Evolutionary conservation across 805 yeast species (phyloP).

Genomic region (Nakazawaea holstii): DNA sequence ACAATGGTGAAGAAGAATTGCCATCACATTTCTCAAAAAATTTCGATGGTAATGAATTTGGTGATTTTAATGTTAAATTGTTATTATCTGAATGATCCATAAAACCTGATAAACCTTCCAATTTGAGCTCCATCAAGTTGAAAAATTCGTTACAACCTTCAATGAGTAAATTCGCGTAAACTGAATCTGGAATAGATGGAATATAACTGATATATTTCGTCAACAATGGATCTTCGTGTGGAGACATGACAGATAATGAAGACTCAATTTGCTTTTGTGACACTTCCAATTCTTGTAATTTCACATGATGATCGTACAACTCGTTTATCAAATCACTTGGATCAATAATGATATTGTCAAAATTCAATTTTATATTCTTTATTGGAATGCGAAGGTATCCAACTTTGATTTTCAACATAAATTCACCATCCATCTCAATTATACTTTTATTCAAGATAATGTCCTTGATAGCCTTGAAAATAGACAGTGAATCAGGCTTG

Average conservation of each 20-base stretch:
- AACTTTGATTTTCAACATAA: constrained; percentile 5
- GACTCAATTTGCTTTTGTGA: neutral
- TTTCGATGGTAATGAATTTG: neutral
- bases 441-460: neutral
- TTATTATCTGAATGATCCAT: neutral
- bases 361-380: constrained; percentile 1
- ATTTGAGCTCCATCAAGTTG: neutral
- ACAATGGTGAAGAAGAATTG: neutral
- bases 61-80: neutral
- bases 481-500: constrained; percentile 1
- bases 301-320: neutral
- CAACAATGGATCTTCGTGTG: neutral
- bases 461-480: constrained; percentile 3
- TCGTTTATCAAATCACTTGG: constrained; percentile 8
- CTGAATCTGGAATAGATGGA: constrained; percentile 1
- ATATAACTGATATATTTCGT: constrained; percentile 1
- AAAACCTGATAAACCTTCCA: neutral
- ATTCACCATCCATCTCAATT: constrained; percentile 1
- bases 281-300: neutral
- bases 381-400: constrained; percentile 4
- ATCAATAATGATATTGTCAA: neutral
- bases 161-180: neutral
- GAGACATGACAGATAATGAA: neutral
- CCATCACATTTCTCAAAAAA: neutral
- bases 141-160: neutral